Percentiles rank a stretch among this genome's conserved stretches.
These are phyloP conservation scores for Dillenia turbinata DNA, from an alignment of 164 flowering plant species.

Conservation along the genomic window DNA sequence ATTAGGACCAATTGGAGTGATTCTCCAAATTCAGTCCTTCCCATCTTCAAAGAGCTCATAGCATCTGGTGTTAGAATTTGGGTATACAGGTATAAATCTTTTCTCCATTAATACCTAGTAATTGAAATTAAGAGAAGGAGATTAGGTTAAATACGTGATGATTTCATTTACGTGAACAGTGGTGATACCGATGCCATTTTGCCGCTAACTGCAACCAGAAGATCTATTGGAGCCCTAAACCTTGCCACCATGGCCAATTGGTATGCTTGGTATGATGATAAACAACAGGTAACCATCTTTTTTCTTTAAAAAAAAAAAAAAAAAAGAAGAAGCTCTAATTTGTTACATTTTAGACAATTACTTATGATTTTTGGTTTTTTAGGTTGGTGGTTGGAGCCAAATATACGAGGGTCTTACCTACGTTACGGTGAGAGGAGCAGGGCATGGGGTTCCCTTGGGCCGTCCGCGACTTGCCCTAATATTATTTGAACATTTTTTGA, in stretches of 20 bases:
- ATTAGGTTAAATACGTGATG: too few species aligned
- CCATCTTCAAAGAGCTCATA: too few species aligned
- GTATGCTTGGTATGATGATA: slow-evolving; percentile 85
- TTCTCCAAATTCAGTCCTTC: too few species aligned
- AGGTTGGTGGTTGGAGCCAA: slow-evolving; percentile 99
- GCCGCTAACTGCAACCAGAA: slow-evolving; percentile 86
- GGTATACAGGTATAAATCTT: too few species aligned
- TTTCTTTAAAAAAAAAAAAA: too few species aligned
- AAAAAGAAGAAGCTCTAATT: too few species aligned
- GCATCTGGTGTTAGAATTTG: too few species aligned
- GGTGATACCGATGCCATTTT: slow-evolving; percentile 96
- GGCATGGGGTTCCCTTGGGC: slow-evolving; percentile 95
- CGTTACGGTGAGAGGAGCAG: slow-evolving; percentile 85
- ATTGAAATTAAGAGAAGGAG: too few species aligned
- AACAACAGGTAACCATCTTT: slow-evolving; percentile 49
- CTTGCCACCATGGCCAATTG: slow-evolving; percentile 70
- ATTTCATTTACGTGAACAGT: slow-evolving; percentile 26
- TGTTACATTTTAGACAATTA: too few species aligned
- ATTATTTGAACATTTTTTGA: slow-evolving; percentile 77
- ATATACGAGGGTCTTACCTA: slow-evolving; percentile 83
- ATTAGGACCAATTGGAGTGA: too few species aligned
- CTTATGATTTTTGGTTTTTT: neutral
- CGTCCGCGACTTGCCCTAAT: slow-evolving; percentile 88
- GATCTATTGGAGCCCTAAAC: slow-evolving; percentile 79
- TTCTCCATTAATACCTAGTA: too few species aligned